Evolutionary conservation across 225 moss, liverwort and hornwort species (phyloP).

Genomic region (Marchantia paleacea): DNA sequence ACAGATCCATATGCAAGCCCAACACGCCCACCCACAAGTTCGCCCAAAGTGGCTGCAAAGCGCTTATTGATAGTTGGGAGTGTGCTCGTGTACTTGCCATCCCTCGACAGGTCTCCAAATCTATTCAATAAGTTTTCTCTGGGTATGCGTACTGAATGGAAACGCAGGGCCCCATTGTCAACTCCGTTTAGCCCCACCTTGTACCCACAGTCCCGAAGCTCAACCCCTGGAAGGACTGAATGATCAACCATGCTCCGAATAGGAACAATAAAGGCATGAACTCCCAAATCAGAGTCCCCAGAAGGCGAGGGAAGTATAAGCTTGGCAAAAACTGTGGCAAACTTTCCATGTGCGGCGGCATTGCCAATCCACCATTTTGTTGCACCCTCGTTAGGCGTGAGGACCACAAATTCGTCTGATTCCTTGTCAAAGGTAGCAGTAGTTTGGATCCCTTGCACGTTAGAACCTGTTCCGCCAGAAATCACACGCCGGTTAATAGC

Average conservation of each 20-base stretch:
- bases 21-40: conserved; percentile 82
- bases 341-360: conserved; percentile 80
- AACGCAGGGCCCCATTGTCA: conserved; percentile 74
- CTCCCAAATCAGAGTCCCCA: conserved; percentile 72
- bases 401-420: conserved; percentile 67
- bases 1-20: conserved; percentile 83
- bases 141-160: conserved; percentile 68
- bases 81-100: conserved; percentile 68
- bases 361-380: conserved; percentile 91
- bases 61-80: conserved; percentile 80
- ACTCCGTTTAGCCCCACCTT: conserved; percentile 83
- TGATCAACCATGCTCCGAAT: conserved; percentile 73
- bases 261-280: conserved; percentile 80
- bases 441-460: conserved; percentile 85
- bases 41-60: conserved; percentile 79
- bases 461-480: conserved; percentile 47
- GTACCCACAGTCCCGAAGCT: conserved; percentile 79
- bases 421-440: conserved; percentile 70
- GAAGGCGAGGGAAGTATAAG: conserved; percentile 65
- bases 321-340: conserved; percentile 77
- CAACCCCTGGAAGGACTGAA: conserved; percentile 67
- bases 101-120: conserved; percentile 71
- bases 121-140: conserved; percentile 75
- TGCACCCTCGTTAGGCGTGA: conserved; percentile 77
- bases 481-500: no score